Base-by-base conservation (phyloP, 768 basidiomycete species). In the Stropharia rugosoannulata region DNA sequence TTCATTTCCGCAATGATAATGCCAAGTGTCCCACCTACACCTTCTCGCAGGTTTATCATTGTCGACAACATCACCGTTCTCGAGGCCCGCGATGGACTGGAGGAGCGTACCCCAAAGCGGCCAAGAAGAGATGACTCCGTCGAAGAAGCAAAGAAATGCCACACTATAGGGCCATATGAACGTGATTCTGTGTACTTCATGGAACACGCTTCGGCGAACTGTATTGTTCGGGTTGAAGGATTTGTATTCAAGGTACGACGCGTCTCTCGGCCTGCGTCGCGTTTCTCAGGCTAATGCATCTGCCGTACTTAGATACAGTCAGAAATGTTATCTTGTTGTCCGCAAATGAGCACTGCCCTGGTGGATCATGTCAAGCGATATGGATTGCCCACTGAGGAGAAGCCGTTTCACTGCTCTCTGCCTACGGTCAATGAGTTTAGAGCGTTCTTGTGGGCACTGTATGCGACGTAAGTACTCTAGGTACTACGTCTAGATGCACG, bases 361-460 rank as follows among this genome's bases (percentile, higher is more conserved):
- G 19, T 57, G 16, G 13, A 55, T 13, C 61, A 62, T 22, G 43
- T 56, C 32, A 42, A 59, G 19, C 38, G 53, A 27, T 41, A 35
- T 37, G 59, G 62, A 13, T 37, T 55, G 12, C 66, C 62, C 25
- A 65, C 58, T 10, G 60, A 68, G 46, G 56, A 59, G 15, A 72
- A 74, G n/a, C 81, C 80, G 2, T 71, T 81, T 36, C 63, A 66
- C n/a, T 70, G 81, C 35, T 70, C 73, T 40, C 72, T 73, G 5
- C 71, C 77, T 36, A 73, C 74, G 9, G 71, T 73, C 32, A 75
- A 76, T 47, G 79, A 82, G 50, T 81, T 79, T 59, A 71, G 78
- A 10, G 80, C 79, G 3, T 71, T 85, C 38, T 66, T 84, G 36
- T 84, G 81, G 80, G 74, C 77, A 3, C 62, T 82, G 44, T 78